Percentiles rank a stretch among this genome's conserved stretches.
Conservation (phyloP, 2,329 filamentous ascomycete species). For the Teratosphaeria destructans region DNA sequence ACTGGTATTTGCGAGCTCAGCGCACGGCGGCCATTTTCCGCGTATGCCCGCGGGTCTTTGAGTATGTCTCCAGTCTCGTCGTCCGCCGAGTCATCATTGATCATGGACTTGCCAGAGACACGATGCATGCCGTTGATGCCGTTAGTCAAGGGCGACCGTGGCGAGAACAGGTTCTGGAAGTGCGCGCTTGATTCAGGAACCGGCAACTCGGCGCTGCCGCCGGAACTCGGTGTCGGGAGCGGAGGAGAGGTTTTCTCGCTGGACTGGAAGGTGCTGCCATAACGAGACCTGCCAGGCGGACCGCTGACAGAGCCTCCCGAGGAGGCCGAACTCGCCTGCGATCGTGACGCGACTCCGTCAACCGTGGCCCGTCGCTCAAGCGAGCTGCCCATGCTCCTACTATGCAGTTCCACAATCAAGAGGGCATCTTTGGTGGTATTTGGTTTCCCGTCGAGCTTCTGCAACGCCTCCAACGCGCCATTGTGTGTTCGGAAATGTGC, state of each 20-base stretch:
- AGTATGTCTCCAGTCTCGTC: constrained; percentile 65
- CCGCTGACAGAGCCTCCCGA: constrained; percentile 35
- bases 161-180: constrained; percentile 58
- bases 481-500: constrained; percentile 48
- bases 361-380: constrained; percentile 40
- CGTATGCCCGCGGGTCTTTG: constrained; percentile 61
- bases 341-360: constrained; percentile 36
- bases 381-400: constrained; percentile 7
- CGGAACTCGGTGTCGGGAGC: constrained; percentile 34
- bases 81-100: constrained; percentile 57
- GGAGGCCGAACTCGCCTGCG: constrained; percentile 35
- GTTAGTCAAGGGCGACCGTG: constrained; percentile 63
- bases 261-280: constrained; percentile 51
- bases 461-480: constrained; percentile 49
- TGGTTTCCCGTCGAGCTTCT: constrained; percentile 50
- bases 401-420: constrained; percentile 48
- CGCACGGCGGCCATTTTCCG: constrained; percentile 63
- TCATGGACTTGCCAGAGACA: constrained; percentile 59
- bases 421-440: constrained; percentile 51
- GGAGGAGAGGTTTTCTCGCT: constrained; percentile 54
- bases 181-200: constrained; percentile 44
- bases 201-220: constrained; percentile 48
- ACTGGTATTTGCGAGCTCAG: constrained; percentile 59
- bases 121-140: constrained; percentile 49
- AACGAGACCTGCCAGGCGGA: constrained; percentile 37